A percentile compares a stretch with the other conserved stretches of the same genome.
Conservation (phyloP, 177 flowering plant genomes). For the Vitis hybrid region DNA sequence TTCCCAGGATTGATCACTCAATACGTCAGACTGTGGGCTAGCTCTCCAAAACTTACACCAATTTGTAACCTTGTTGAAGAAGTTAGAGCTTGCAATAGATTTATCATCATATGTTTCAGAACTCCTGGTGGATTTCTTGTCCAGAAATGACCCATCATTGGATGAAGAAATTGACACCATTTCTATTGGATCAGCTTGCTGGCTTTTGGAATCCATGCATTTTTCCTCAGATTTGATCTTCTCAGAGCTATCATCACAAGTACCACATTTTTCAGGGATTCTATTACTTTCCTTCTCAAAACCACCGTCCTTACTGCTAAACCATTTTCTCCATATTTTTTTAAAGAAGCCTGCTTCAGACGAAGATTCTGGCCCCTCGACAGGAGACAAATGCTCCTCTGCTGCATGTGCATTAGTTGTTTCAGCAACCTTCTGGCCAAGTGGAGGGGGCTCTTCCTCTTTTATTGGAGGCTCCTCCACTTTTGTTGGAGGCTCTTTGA, state of each 20-base stretch:
- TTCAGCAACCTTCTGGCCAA: slow-evolving; percentile 12
- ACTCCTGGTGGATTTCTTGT: slow-evolving; percentile 10
- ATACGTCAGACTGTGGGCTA: slow-evolving; percentile 15
- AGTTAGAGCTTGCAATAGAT: slow-evolving; percentile 19
- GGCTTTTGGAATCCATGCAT: slow-evolving; percentile 12
- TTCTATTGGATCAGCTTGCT: slow-evolving; percentile 7
- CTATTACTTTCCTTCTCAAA: slow-evolving; percentile 4
- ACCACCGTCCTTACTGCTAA: slow-evolving; percentile 22
- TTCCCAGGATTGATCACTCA: slow-evolving; percentile 15
- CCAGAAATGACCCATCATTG: slow-evolving; percentile 17
- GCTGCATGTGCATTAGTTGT: background rate
- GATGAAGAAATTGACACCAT: slow-evolving; percentile 18
- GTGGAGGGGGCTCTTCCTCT: slow-evolving; percentile 15
- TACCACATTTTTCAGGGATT: background rate
- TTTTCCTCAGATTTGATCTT: slow-evolving; percentile 14
- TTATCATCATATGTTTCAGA: slow-evolving; percentile 20
- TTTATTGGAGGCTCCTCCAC: slow-evolving; percentile 7
- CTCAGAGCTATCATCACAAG: slow-evolving; percentile 12
- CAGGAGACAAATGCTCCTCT: slow-evolving; percentile 8
- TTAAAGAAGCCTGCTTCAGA: slow-evolving; percentile 37
- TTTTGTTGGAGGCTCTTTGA: background rate
- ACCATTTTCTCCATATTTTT: slow-evolving; percentile 46
- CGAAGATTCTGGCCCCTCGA: slow-evolving; percentile 21
- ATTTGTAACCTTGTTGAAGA: slow-evolving; percentile 24
- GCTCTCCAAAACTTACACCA: slow-evolving; percentile 38